Evolutionary conservation across 768 basidiomycete species (phyloP).

Genomic region (Lepiota brunneoincarnata): DNA sequence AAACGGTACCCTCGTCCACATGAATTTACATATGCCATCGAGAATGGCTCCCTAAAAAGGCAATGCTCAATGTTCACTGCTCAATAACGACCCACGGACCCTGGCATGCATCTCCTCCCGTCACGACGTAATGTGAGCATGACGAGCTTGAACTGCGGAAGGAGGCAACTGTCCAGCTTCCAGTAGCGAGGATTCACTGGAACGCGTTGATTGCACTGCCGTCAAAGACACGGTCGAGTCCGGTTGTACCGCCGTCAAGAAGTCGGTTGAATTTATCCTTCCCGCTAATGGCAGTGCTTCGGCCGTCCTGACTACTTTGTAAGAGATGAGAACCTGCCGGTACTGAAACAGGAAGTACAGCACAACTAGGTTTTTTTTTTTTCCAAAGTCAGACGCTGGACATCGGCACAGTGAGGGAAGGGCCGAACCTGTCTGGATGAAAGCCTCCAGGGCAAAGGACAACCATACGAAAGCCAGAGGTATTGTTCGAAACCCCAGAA

Average conservation of each 20-base stretch:
- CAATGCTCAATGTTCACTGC: too few relatives aligned
- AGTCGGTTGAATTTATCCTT: neutral
- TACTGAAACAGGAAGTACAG: slow-evolving; percentile 6
- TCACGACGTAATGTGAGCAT: neutral
- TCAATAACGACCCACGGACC: too few relatives aligned
- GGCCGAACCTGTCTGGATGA: neutral
- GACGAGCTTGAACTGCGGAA: neutral
- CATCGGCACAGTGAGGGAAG: neutral
- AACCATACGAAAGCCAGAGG: slow-evolving; percentile 7
- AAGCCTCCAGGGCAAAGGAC: neutral
- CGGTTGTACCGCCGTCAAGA: neutral
- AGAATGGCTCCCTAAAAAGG: too few relatives aligned
- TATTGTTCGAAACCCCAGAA: neutral
- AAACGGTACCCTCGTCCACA: too few relatives aligned
- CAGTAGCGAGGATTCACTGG: neutral
- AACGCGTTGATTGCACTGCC: neutral
- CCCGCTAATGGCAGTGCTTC: neutral
- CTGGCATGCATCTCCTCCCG: neutral
- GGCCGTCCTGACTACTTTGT: neutral
- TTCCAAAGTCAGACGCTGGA: neutral
- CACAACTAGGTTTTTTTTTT: neutral
- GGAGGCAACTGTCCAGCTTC: neutral
- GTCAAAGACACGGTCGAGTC: neutral
- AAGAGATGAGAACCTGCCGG: neutral
- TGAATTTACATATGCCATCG: too few relatives aligned